Evolutionary conservation across 2,329 filamentous ascomycete species (phyloP).

Genomic region (Apiospora malaysiana): DNA sequence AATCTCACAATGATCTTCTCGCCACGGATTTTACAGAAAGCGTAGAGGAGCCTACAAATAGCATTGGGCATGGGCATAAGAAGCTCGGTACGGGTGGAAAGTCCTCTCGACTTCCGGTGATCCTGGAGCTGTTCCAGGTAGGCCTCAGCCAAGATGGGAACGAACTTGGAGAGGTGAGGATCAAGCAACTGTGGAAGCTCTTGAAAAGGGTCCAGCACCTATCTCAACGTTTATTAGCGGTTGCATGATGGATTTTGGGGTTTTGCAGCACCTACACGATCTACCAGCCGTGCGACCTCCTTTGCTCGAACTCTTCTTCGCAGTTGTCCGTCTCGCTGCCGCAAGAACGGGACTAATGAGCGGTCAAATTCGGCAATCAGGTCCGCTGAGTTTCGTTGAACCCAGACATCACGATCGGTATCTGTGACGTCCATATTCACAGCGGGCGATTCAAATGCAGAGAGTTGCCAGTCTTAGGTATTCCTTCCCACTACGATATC

Average conservation of each 20-base stretch:
- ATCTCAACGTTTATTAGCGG: slow-evolving; percentile 29
- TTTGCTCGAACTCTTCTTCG: slow-evolving; percentile 55
- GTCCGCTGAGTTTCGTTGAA: slow-evolving; percentile 65
- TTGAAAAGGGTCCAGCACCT: slow-evolving; percentile 85
- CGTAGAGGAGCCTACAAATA: slow-evolving; percentile 82
- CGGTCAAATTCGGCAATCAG: slow-evolving; percentile 64
- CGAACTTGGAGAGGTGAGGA: slow-evolving; percentile 75
- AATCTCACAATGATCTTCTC: slow-evolving; percentile 93
- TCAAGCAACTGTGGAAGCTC: slow-evolving; percentile 94
- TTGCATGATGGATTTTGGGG: slow-evolving; percentile 23
- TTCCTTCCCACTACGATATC: neutral
- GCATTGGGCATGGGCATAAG: slow-evolving; percentile 68
- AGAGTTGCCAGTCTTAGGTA: neutral
- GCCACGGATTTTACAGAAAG: slow-evolving; percentile 91
- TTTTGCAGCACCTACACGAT: slow-evolving; percentile 45
- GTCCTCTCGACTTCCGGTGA: slow-evolving; percentile 47
- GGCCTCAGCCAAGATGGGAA: slow-evolving; percentile 76
- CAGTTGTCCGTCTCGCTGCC: slow-evolving; percentile 56
- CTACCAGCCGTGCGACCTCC: slow-evolving; percentile 55
- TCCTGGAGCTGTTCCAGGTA: slow-evolving; percentile 71
- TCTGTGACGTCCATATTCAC: slow-evolving; percentile 63
- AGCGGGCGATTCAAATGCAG: too few species aligned
- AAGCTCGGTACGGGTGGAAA: slow-evolving; percentile 46
- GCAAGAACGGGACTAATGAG: slow-evolving; percentile 58
- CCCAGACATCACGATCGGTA: slow-evolving; percentile 64